A percentile compares a stretch with the other conserved stretches of the same genome.
Evolutionary conservation across 1,284 basidiomycete genomes (phyloP).

Genomic region (Cryptococcus sp.): DNA sequence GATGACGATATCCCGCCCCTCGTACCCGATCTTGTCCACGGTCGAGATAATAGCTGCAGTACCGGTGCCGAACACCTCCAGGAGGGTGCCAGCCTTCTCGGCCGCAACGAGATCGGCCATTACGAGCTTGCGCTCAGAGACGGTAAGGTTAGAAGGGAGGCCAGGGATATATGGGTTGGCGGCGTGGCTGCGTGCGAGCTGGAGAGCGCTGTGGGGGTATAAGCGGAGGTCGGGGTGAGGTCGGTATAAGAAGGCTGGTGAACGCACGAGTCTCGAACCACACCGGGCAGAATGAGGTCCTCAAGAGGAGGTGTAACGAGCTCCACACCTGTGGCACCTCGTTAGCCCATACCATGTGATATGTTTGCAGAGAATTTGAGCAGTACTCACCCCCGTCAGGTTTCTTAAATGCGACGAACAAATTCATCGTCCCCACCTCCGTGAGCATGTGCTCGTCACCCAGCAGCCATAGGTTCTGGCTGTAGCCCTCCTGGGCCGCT

Average conservation of each 20-base stretch:
- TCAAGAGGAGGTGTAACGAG: constrained; percentile 88
- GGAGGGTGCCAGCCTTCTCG: constrained; percentile 63
- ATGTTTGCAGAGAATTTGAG: constrained; percentile 6
- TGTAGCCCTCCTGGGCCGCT: constrained; percentile 80
- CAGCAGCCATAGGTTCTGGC: constrained; percentile 92
- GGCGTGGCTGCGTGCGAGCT: constrained; percentile 74
- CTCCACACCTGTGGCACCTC: constrained; percentile 58
- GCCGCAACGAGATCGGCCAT: constrained; percentile 85
- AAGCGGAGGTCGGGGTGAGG: neutral
- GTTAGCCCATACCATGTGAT: neutral
- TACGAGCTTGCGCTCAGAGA: constrained; percentile 78
- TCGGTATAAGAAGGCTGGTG: neutral
- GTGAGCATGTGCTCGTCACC: constrained; percentile 82
- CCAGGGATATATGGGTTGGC: constrained; percentile 61
- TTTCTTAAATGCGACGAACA: constrained; percentile 79
- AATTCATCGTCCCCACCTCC: constrained; percentile 88
- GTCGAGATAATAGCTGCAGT: constrained; percentile 85
- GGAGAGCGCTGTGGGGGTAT: constrained; percentile 57
- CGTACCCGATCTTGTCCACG: constrained; percentile 80
- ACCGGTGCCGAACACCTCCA: constrained; percentile 93
- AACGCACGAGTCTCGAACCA: constrained; percentile 79
- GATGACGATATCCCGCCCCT: constrained; percentile 75
- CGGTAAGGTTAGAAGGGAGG: constrained; percentile 64
- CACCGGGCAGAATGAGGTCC: constrained; percentile 93
- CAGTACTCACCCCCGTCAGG: constrained; percentile 63